Conservation (phyloP, 1,284 basidiomycete species). For the Malassezia slooffiae region DNA sequence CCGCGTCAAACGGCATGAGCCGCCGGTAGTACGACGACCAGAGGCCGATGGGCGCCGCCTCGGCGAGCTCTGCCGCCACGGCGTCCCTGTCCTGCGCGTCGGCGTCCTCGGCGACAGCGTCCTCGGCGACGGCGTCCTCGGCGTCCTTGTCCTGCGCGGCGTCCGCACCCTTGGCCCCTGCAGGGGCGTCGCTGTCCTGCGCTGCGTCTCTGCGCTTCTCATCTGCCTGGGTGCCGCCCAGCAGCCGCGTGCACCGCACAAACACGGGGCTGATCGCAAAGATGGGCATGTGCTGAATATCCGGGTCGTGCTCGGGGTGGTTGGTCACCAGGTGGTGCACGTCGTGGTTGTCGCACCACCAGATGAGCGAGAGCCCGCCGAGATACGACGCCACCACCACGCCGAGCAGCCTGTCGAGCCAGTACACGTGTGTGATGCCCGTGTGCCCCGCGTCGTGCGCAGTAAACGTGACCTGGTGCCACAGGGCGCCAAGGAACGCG, state of each 20-base stretch:
- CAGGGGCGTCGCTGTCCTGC: neutral
- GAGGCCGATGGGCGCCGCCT: conserved; percentile 47
- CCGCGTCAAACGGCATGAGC: conserved; percentile 65
- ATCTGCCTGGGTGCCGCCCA: conserved; percentile 10
- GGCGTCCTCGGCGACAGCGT: neutral
- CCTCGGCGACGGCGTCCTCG: neutral
- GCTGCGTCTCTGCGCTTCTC: neutral
- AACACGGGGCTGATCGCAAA: conserved; percentile 84
- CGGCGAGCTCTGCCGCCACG: neutral
- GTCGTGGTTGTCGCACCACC: conserved; percentile 99
- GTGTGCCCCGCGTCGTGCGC: conserved; percentile 92
- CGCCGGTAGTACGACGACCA: conserved; percentile 95
- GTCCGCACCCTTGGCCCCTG: neutral
- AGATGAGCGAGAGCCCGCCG: conserved; percentile 84
- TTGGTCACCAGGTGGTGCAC: conserved; percentile 95
- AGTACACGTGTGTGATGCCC: conserved; percentile 80
- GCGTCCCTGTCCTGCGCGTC: neutral
- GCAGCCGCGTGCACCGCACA: conserved; percentile 49
- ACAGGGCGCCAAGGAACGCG: conserved; percentile 70
- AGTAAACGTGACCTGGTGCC: conserved; percentile 87
- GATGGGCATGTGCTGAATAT: conserved; percentile 91
- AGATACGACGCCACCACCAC: conserved; percentile 75
- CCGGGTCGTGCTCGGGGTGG: conserved; percentile 82
- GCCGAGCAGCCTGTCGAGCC: conserved; percentile 65
- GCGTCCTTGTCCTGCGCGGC: conserved; percentile 6